phyloP scores from a whole-genome alignment of 345 rosid species.

The Anacardium occidentale region DNA sequence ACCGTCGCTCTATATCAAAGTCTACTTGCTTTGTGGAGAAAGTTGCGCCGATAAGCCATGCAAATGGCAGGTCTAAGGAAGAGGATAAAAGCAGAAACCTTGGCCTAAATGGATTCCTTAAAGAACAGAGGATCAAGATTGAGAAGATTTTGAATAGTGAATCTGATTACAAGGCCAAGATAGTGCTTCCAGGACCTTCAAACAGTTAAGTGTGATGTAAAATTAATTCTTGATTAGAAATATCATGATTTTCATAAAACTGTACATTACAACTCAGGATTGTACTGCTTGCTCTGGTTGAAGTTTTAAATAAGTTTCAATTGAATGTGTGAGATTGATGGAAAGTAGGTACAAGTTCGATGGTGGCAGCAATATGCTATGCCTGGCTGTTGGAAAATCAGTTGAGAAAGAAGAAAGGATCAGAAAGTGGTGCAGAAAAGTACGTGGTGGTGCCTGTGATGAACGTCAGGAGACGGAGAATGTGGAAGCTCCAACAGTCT shows the following conservation, averaged over 20 bases:
- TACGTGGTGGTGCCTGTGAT: constrained; percentile 48
- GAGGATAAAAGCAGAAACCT: constrained; percentile 21
- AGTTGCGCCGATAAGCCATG: constrained; percentile 21
- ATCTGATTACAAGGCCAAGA: constrained; percentile 39
- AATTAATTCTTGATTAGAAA: background rate
- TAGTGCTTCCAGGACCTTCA: constrained; percentile 60
- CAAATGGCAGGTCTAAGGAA: constrained; percentile 26
- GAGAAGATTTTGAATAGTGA: constrained; percentile 40
- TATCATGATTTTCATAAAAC: too few species aligned
- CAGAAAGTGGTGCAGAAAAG: constrained; percentile 21
- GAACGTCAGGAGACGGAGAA: constrained; percentile 47
- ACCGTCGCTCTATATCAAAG: constrained; percentile 41
- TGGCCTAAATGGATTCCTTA: constrained; percentile 48
- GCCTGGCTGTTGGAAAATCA: constrained; percentile 57
- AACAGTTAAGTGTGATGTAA: constrained; percentile 43
- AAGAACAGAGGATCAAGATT: constrained; percentile 43
- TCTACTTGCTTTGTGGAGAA: constrained; percentile 50
- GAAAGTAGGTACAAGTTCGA: constrained; percentile 55
- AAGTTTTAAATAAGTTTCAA: background rate
- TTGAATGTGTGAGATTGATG: background rate
- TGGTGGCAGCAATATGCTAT: constrained; percentile 63
- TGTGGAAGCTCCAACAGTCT: constrained; percentile 61
- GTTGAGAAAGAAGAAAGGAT: constrained; percentile 31
- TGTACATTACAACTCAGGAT: too few species aligned
- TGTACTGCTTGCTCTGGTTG: background rate